Evolutionary conservation across 768 basidiomycete species (phyloP), one percentile per base, ranked within the genome.

Genomic region (Hericium rajendrae): DNA sequence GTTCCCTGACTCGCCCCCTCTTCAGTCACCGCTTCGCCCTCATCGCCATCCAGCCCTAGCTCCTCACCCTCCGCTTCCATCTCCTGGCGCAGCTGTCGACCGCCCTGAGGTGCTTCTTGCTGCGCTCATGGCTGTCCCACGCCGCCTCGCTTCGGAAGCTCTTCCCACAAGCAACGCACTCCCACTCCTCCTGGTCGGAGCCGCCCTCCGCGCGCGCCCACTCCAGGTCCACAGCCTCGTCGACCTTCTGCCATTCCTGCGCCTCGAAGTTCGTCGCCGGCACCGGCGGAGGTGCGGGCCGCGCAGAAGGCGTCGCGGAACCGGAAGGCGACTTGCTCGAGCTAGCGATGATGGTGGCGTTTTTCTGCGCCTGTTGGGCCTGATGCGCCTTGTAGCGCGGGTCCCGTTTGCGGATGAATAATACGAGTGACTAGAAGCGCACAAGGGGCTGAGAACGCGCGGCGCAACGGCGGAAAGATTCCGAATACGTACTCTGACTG

Each of bases 41-140:
- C 49, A 1, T 32, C 49, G 24, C 28, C 62, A 18, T 53, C 64
- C 6, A 90, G 71, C 0, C 76, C 84, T 4, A 97, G 68, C 59
- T 78, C 81, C 53, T 81, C 79, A 58, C 90, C 78, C 63, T 97
- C 91, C 56, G 74, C 72, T 62, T 75, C 67, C 89, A 99, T 97
- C 64, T 89, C 81, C 63, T 76, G 75, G 68, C 81, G 83, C 58
- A 99, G 66, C 61, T 74, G 76, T 91, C 90, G 12, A 98, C 83
- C 60, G 93, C 90, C 70, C 87, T 91, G 67, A 89, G 67, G 65
- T 99, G 97, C 70, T 93, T 97, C 72, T 88, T 88, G 69, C 94
- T 97, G 62, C 94, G 77, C 69, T 98, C 97, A 61, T 98, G 97
- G 68, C 93, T 97, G 63, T 85, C 78, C 94, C 94, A 99, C 4